Evolutionary conservation across 2,329 filamentous ascomycete genomes (phyloP).

Genomic region (Fonsecaea erecta): DNA sequence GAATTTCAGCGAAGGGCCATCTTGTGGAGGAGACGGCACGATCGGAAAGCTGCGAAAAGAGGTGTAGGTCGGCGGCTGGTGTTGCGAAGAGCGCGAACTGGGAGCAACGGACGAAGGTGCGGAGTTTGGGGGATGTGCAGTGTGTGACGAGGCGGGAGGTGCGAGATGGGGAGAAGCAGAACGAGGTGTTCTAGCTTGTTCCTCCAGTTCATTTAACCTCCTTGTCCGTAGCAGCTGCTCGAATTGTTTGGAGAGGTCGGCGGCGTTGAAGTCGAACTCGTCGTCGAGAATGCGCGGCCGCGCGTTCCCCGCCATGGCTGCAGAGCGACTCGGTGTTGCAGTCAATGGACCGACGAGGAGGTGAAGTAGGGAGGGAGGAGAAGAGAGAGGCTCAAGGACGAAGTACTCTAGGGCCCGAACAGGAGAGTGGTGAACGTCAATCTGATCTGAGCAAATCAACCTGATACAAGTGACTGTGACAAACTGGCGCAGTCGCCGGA

Average conservation of each 20-base stretch:
- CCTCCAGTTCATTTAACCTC: constrained; percentile 81
- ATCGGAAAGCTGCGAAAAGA: constrained; percentile 68
- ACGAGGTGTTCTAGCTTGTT: constrained; percentile 62
- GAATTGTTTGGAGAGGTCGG: constrained; percentile 80
- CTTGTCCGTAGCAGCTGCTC: constrained; percentile 84
- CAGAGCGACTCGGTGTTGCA: neutral
- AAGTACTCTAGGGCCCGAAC: neutral
- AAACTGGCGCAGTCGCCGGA: constrained; percentile 28
- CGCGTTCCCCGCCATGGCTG: constrained; percentile 28
- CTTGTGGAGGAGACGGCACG: constrained; percentile 75
- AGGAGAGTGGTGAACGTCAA: constrained; percentile 1
- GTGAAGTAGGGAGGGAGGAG: constrained; percentile 8
- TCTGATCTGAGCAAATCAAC: constrained; percentile 9
- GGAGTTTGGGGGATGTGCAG: constrained; percentile 37
- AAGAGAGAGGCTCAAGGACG: constrained; percentile 2
- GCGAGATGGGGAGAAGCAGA: constrained; percentile 31
- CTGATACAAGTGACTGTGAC: constrained; percentile 12
- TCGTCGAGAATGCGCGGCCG: constrained; percentile 38
- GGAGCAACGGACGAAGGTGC: constrained; percentile 37
- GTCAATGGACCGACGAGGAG: constrained; percentile 5
- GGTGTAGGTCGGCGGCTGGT: constrained; percentile 61
- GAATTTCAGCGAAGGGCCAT: constrained; percentile 73
- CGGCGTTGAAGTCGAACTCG: constrained; percentile 68
- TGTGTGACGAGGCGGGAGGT: constrained; percentile 31
- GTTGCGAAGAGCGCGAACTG: constrained; percentile 44